Evolutionary conservation across 1,139 yeast genomes (phyloP), one percentile per base, ranked within the genome.

Genomic region (Diutina catenulata): DNA sequence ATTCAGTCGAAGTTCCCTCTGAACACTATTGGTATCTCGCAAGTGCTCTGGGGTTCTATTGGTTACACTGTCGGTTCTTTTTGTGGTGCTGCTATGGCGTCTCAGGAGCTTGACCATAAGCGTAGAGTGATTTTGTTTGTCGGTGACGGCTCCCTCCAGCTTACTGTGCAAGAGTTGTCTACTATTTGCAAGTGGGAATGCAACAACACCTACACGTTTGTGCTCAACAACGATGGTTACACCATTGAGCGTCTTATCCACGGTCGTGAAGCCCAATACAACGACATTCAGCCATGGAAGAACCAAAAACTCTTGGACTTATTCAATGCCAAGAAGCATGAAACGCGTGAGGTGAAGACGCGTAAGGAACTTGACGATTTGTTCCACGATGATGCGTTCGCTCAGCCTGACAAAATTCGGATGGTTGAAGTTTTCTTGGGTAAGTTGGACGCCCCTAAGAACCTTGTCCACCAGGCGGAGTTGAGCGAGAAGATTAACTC

Each of bases 131-230:
- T 82, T 46, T 64, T 84, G 49, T 84, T 84, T 59, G 81, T 82
- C 41, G 94, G 95, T 60, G 95, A 84, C 57, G 95, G 94, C 55
- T 83, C 94, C 22, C 68, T 84, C 54, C 95, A 84, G 62, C 70
- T 84, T 58, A 82, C 94, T 3, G 91, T 80, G 24, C 93, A 84
- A 61, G 93, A 84, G 55, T 80, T 84, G 54, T 79, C 88, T 46
- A 80, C 93, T 49, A 76, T 81, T 31, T 31, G 35, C 25, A 31
- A 67, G 76, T 83, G 62, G 80, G 75, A 43, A 40, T 49, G 55
- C 16, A 70, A 80, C 52, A 79, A 76, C 46, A 91, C 94, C 46
- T 83, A 83, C 64, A 60, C 84, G 52, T 84, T 83, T 56, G 78
- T 84, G 36, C 70, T 84, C 55, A 84, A 84, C 68, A 84, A 84